Evolutionary conservation across 768 basidiomycete genomes (phyloP).

Genomic region (Cystobasidium tubakii): DNA sequence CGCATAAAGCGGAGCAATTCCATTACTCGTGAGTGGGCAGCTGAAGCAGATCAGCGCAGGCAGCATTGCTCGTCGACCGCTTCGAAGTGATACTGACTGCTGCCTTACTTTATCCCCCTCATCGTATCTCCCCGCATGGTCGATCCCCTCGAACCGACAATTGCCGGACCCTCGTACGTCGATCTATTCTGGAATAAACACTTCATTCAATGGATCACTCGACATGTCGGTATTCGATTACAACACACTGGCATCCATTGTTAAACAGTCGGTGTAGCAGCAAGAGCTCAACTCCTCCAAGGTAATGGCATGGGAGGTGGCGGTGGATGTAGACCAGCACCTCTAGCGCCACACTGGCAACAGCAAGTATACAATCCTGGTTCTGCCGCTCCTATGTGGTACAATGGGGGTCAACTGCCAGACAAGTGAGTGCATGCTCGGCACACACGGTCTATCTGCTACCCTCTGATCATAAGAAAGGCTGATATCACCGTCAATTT

Average conservation of each 20-base stretch:
- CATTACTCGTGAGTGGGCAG: constrained; percentile 23
- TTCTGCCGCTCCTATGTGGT: constrained; percentile 20
- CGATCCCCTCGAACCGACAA: background rate
- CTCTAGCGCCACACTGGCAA: constrained; percentile 21
- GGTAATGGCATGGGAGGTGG: background rate
- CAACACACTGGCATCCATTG: no score
- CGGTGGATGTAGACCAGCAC: background rate
- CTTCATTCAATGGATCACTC: no score
- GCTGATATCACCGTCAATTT: no score
- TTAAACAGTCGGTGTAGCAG: constrained; percentile 31
- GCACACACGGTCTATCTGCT: background rate
- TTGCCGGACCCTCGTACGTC: background rate
- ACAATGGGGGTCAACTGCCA: constrained; percentile 25
- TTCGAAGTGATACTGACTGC: constrained; percentile 8
- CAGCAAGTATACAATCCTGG: background rate
- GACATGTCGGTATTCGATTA: no score
- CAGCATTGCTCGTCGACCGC: no score
- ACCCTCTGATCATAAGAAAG: no score
- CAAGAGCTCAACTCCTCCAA: constrained; percentile 25
- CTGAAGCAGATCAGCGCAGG: no score
- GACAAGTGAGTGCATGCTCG: constrained; percentile 20
- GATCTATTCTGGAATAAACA: background rate
- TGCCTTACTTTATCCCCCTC: background rate
- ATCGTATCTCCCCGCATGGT: background rate
- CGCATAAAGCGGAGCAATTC: constrained; percentile 14